These are phyloP conservation scores for Termitomyces eurrhizus DNA, from an alignment of 768 basidiomycete genomes.

Conservation along the genomic window DNA sequence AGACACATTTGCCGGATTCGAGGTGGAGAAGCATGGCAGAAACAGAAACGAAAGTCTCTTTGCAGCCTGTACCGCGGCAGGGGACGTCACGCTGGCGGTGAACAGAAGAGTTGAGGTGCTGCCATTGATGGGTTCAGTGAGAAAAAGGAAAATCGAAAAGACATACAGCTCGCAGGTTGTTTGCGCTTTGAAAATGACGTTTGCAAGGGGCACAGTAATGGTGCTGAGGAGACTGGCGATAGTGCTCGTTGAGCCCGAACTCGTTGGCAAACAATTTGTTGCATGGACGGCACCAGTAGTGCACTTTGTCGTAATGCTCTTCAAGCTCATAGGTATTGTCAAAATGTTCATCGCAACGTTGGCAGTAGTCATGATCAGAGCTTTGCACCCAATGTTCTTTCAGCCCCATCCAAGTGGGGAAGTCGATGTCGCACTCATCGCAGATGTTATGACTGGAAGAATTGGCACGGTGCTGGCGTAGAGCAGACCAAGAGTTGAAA, in stretches of 20 bases:
- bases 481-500: constrained; percentile 27
- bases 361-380: constrained; percentile 47
- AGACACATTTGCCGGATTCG: constrained; percentile 55
- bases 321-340: constrained; percentile 26
- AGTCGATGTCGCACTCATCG: constrained; percentile 41
- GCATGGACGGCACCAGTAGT: constrained; percentile 42
- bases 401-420: constrained; percentile 31
- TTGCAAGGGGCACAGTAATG: constrained; percentile 44
- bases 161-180: constrained; percentile 28
- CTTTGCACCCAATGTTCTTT: constrained; percentile 53
- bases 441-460: constrained; percentile 43
- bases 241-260: constrained; percentile 42
- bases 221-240: constrained; percentile 36
- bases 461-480: constrained; percentile 30
- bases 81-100: constrained; percentile 37
- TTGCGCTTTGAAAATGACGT: constrained; percentile 37
- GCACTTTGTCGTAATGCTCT: constrained; percentile 35
- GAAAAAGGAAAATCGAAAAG: background rate
- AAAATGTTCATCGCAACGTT: constrained; percentile 44
- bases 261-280: constrained; percentile 36
- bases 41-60: constrained; percentile 40
- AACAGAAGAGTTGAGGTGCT: constrained; percentile 51
- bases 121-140: background rate
- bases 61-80: constrained; percentile 43
- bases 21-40: constrained; percentile 60